These are phyloP conservation scores for Trichoderma sp. DNA, from an alignment of 2,329 filamentous ascomycete genomes.

Conservation along the genomic window DNA sequence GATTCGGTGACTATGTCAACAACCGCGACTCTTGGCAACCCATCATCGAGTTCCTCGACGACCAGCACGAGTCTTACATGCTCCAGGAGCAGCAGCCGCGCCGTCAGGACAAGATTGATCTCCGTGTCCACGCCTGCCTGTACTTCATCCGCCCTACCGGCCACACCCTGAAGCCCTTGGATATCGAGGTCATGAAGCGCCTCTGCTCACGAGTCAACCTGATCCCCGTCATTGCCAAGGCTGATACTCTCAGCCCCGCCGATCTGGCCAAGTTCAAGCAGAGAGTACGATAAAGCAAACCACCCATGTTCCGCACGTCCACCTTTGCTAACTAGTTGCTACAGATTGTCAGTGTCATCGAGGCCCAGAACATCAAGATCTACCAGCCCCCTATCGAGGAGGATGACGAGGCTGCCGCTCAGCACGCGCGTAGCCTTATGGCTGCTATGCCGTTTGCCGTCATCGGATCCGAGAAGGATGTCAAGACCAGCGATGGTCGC, in stretches of 20 bases:
- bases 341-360: conserved; percentile 90
- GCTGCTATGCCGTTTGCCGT: conserved; percentile 98
- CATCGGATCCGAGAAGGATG: conserved; percentile 98
- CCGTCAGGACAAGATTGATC: conserved; percentile 97
- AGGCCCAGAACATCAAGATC: conserved; percentile 99
- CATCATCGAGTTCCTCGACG: conserved; percentile 99
- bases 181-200: conserved; percentile 99
- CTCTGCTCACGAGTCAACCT: conserved; percentile 97
- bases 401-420: conserved; percentile 92
- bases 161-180: conserved; percentile 96
- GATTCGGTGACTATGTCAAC: conserved; percentile 99
- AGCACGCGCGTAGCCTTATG: conserved; percentile 92
- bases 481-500: conserved; percentile 91
- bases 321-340: conserved; percentile 29
- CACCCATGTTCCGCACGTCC: not conserved
- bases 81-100: conserved; percentile 99
- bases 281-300: conserved; percentile 61
- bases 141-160: conserved; percentile 99
- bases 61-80: conserved; percentile 99
- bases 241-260: conserved; percentile 89
- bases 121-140: conserved; percentile 95
- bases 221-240: conserved; percentile 98
- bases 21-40: conserved; percentile 99
- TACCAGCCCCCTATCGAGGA: conserved; percentile 98
- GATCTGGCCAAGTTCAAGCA: conserved; percentile 94